Conservation (phyloP, 2,329 filamentous ascomycete species). For the Aspergillus uvarum region DNA sequence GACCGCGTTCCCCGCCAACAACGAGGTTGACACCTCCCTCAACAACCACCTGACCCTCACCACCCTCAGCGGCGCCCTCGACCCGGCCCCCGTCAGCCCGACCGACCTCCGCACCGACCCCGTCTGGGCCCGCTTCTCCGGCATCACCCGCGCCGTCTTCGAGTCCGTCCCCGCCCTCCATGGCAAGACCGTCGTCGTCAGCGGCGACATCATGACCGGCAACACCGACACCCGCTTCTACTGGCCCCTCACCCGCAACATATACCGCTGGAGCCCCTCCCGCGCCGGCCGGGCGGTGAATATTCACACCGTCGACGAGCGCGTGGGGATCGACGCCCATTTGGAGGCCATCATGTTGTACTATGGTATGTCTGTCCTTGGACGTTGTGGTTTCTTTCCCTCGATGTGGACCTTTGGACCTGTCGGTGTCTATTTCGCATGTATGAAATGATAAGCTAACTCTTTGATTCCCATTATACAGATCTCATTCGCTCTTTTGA, state of each 20-base stretch:
- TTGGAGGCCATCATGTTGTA: constrained; percentile 46
- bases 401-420: not conserved
- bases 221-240: constrained; percentile 57
- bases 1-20: constrained; percentile 46
- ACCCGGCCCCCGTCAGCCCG: constrained; percentile 36
- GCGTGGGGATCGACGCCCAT: constrained; percentile 44
- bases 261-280: constrained; percentile 53
- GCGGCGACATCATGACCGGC: constrained; percentile 52
- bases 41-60: constrained; percentile 34
- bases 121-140: constrained; percentile 39
- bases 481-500: constrained; percentile 37
- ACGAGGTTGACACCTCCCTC: constrained; percentile 13
- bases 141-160: constrained; percentile 43
- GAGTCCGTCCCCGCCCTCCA: constrained; percentile 32
- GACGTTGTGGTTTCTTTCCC: not conserved
- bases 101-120: constrained; percentile 31
- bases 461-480: constrained; percentile 1
- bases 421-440: not conserved
- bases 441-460: not conserved
- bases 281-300: constrained; percentile 46
- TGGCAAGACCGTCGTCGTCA: constrained; percentile 42
- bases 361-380: constrained; percentile 34
- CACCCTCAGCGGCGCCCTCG: constrained; percentile 28
- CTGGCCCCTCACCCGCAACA: constrained; percentile 53
- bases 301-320: constrained; percentile 55